A percentile compares a stretch with the other conserved stretches of the same genome.
Conservation (phyloP, 2,329 filamentous ascomycete species). For the Scedosporium minutisporum region DNA sequence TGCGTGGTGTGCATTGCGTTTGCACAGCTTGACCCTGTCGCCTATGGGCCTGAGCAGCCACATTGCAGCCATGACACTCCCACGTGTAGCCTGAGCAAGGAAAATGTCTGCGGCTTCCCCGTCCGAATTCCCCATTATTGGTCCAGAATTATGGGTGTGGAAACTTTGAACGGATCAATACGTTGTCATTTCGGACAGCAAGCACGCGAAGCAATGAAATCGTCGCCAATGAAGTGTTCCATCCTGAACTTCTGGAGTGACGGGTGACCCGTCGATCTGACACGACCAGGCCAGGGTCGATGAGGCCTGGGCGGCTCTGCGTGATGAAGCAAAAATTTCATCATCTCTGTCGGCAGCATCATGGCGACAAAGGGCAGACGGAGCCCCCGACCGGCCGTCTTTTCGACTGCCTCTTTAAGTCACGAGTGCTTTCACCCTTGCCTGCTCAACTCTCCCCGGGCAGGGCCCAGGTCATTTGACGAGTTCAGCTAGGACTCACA, state of each 20-base stretch:
- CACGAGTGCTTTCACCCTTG: no score
- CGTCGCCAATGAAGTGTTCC: background rate
- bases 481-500: no score
- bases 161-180: background rate
- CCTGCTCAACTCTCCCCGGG: no score
- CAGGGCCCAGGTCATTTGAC: no score
- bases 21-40: background rate
- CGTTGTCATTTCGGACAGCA: background rate
- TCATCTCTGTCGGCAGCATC: background rate
- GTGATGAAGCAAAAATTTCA: background rate
- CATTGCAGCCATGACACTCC: background rate
- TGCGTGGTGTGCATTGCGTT: background rate
- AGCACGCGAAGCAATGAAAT: background rate
- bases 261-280: background rate
- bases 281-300: background rate
- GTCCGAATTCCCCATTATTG: background rate
- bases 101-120: background rate
- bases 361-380: no score
- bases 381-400: no score
- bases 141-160: background rate
- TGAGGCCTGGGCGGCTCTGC: background rate
- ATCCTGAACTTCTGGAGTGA: background rate
- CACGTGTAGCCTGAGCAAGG: background rate
- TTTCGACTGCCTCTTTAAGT: no score
- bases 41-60: background rate